Evolutionary conservation across 306 rosid genomes (phyloP), one percentile per base, ranked within the genome.

Genomic region (Urtica urens): DNA sequence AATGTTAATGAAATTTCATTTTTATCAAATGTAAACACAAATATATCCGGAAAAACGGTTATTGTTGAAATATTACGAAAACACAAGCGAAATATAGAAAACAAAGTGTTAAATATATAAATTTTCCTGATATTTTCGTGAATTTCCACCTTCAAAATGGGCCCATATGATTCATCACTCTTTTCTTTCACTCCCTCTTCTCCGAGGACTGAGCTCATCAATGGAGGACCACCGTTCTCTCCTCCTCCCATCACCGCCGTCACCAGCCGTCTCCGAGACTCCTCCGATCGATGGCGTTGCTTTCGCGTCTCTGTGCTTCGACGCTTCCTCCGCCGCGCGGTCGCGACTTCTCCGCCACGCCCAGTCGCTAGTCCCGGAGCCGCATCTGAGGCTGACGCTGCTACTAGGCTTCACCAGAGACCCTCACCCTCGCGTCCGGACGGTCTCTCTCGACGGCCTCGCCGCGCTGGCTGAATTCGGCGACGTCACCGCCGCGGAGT

Each of bases 371-470:
- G 35, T 41, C 12, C 59, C 72, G 25, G 49, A 62, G 27, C 79
- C 86, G 9, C 72, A 71, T 26, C 30, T 74, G 58, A 25, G 74
- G 49, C 57, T 79, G 11, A 64, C 75, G 25, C 35, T 84, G 57
- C 67, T 81, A 48, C 50, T 81, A 9, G 97, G 97, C 40, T 77
- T 84, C 47, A 78, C 93, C 23, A 84, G 66, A 68, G 97, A 90
- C 44, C 93, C 93, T 2, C 84, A 74, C 59, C 95, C 93, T 11
- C 49, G 57, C 23, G 84, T 84, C 62, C 75, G 97, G 55, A 63
- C 24, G 22, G 80, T 63, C 20, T 68, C 95, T 37, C 57, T 84
- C 60, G 93, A 77, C 46, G 97, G 95, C 11, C 75, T 88, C 28
- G 69, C 62, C 45, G 55, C 67, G 23, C 61, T 90, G 73, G 54